Conservation (phyloP, 768 basidiomycete species). For the Tylopilus vinaceipallidus region DNA sequence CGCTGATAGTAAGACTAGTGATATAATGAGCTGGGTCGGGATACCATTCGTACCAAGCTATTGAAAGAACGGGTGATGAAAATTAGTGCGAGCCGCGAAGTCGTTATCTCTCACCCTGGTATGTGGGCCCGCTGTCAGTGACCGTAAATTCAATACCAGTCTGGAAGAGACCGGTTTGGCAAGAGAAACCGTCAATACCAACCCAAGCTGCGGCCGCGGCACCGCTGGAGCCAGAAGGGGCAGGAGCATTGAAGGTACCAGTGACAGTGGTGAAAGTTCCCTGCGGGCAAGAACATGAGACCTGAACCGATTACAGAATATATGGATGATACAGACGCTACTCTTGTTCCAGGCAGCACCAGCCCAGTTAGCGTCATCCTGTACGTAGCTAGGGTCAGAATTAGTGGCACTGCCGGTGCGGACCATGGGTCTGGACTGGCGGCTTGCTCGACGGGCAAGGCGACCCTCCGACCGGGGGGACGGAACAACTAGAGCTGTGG, state of each 20-base stretch:
- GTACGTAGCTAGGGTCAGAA: conserved; percentile 3
- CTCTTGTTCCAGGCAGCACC: conserved; percentile 13
- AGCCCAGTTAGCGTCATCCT: conserved; percentile 21
- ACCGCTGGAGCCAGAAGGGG: conserved; percentile 4
- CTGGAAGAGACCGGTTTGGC: neutral
- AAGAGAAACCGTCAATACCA: conserved; percentile 4
- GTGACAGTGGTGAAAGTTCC: conserved; percentile 20
- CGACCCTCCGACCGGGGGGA: conserved; percentile 12
- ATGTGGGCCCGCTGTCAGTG: conserved; percentile 8
- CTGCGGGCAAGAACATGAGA: conserved; percentile 9
- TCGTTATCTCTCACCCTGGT: conserved; percentile 8
- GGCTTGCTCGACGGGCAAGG: conserved; percentile 12
- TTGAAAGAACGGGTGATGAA: neutral
- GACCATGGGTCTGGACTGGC: conserved; percentile 12
- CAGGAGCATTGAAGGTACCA: conserved; percentile 21
- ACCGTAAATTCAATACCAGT: conserved; percentile 16
- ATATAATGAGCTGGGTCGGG: conserved; percentile 16
- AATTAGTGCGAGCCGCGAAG: neutral
- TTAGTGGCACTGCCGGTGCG: neutral
- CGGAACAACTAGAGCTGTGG: conserved; percentile 12
- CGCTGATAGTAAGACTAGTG: conserved; percentile 11
- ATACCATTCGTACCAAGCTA: conserved; percentile 26
- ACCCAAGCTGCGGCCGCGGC: conserved; percentile 22
- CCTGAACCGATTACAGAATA: neutral
- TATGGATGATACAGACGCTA: conserved; percentile 7